Base-by-base conservation (phyloP, 352 stramenopile species). In the Aphanomyces invadans region DNA sequence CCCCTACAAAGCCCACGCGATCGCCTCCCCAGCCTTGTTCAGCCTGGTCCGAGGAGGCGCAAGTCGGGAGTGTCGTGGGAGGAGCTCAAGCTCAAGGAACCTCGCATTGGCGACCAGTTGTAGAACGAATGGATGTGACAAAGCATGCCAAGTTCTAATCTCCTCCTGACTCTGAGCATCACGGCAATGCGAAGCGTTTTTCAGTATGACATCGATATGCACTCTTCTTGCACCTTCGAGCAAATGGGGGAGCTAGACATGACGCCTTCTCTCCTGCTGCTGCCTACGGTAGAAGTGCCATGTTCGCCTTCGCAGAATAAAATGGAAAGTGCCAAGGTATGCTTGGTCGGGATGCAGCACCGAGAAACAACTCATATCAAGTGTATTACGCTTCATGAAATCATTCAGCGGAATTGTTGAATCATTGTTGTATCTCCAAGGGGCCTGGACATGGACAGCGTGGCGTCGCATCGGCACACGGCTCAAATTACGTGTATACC, bases 351-450 rank as follows among this genome's bases (percentile, higher is more conserved):
- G n/a, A n/a, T n/a, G n/a, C 36, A 15, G 7, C 36, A 42, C 36
- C 7, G 36, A 42, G 15, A 55, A 56, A 42, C 52, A 57, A 67
- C 60, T 67, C 60, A 67, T 42, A 38, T 67, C 60, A 67, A 67
- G 60, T 67, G 60, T 67, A 67, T 67, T 19, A 32, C 60, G 60
- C 60, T 39, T 59, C 60, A 67, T 67, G 49, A 38, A 33, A 59
- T 33, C n/a, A 55, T 26, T 38, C 33, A 48, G 49, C 26, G 33
- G 7, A 19, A 42, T 57, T 10, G n/a, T n/a, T 29, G 25, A 42
- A 67, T 67, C 60, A 39, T 67, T 23, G 60, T 67, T 57, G n/a
- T 42, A 57, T 67, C 31, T 56, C 49, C 60, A 67, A 29, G 9
- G 26, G 26, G 5, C 39, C 42, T 21, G 42, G 23, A 21, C 53